phyloP scores from a whole-genome alignment of 2,329 filamentous ascomycete species.

The Aureobasidium subglaciale region DNA sequence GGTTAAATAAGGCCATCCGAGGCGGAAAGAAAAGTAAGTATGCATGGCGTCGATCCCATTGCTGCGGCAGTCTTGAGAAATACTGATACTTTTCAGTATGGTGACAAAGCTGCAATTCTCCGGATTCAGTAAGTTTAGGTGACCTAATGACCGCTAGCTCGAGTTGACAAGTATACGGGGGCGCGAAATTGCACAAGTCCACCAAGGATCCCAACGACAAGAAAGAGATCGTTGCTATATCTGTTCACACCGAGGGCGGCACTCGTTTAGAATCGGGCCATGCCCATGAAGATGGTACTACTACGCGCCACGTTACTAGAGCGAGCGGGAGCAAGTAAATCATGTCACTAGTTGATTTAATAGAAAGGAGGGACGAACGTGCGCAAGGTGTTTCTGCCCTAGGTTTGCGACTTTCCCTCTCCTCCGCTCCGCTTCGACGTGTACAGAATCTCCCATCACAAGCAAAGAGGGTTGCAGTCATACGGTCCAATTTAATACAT shows the following conservation, averaged over 20 bases:
- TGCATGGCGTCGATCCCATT: background rate
- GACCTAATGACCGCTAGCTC: background rate
- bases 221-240: conserved; percentile 12
- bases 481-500: no score
- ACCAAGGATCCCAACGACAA: conserved; percentile 15
- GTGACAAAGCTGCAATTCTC: background rate
- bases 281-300: conserved; percentile 6
- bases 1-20: background rate
- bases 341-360: background rate
- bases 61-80: background rate
- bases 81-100: background rate
- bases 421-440: no score
- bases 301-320: background rate
- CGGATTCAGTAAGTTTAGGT: background rate
- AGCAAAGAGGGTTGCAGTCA: no score
- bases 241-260: conserved; percentile 10
- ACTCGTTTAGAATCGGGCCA: conserved; percentile 12
- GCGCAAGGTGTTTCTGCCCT: no score
- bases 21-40: conserved; percentile 1
- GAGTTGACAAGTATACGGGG: background rate
- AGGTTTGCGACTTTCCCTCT: no score
- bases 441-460: no score
- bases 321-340: background rate
- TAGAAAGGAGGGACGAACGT: no score
- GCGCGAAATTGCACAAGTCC: conserved; percentile 14